A percentile compares a stretch with the other conserved stretches of the same genome.
phyloP scores from a whole-genome alignment of 2,329 filamentous ascomycete genomes.

The Fusarium devonianum region DNA sequence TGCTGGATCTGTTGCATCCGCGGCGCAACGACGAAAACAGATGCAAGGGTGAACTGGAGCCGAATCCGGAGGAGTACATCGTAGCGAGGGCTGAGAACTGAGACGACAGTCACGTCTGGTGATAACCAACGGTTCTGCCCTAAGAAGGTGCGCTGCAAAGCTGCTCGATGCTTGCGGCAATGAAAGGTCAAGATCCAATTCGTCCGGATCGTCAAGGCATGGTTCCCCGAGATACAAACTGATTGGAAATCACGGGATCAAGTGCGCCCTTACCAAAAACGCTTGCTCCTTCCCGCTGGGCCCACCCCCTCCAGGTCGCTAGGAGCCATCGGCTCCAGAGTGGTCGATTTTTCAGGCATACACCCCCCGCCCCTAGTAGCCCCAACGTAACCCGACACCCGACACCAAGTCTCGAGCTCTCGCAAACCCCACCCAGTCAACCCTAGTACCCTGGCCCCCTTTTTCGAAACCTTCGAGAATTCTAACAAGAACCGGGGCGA shows the following conservation, averaged over 20 bases:
- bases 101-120: constrained; percentile 14
- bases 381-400: constrained; percentile 26
- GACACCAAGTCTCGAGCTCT: constrained; percentile 36
- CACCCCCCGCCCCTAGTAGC: constrained; percentile 11
- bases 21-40: background rate
- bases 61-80: constrained; percentile 7
- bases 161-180: constrained; percentile 26
- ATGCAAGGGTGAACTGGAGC: constrained; percentile 1
- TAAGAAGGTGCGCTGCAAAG: constrained; percentile 9
- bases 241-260: constrained; percentile 37
- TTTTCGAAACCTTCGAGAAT: constrained; percentile 46
- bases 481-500: constrained; percentile 39
- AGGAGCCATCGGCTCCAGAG: no score
- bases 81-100: constrained; percentile 10
- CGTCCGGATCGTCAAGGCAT: constrained; percentile 36
- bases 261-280: constrained; percentile 25
- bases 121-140: constrained; percentile 12
- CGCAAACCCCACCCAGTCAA: constrained; percentile 28
- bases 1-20: constrained; percentile 4
- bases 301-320: no score
- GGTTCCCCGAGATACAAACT: constrained; percentile 39
- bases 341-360: background rate
- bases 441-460: constrained; percentile 37
- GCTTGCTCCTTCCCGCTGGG: constrained; percentile 6
- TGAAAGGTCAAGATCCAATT: constrained; percentile 38